Percentiles rank a stretch among this genome's conserved stretches.
These are phyloP conservation scores for Lavandula angustifolia DNA, from an alignment of 257 asterid genomes.

Conservation along the genomic window DNA sequence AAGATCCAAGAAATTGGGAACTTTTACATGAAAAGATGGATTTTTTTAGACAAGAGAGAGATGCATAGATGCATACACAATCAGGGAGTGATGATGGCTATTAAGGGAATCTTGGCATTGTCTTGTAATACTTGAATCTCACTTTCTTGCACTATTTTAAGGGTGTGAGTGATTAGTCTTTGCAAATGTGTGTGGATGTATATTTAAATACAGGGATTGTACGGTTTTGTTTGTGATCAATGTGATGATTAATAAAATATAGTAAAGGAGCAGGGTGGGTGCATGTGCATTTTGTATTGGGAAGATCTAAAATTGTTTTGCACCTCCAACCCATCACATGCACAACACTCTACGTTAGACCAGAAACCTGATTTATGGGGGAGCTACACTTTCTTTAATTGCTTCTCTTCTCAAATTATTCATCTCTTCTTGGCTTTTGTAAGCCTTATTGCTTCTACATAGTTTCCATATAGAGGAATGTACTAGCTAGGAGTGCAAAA, in stretches of 20 bases:
- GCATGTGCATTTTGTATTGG: slow-evolving; percentile 41
- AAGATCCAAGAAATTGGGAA: slow-evolving; percentile 55
- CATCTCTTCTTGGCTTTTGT: too few relatives aligned
- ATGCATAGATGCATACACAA: slow-evolving; percentile 15
- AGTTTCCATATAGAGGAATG: too few relatives aligned
- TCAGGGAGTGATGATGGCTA: slow-evolving; percentile 21
- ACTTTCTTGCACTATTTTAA: not conserved
- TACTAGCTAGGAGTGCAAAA: too few relatives aligned
- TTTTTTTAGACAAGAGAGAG: not conserved
- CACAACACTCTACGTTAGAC: slow-evolving; percentile 4
- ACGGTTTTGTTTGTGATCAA: slow-evolving; percentile 5
- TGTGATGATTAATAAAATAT: not conserved
- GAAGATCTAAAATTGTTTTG: slow-evolving; percentile 29
- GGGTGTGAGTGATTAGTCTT: not conserved
- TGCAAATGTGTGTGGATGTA: too few relatives aligned
- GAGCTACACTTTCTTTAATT: not conserved
- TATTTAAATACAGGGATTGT: not conserved
- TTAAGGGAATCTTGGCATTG: slow-evolving; percentile 27
- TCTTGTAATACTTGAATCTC: not conserved
- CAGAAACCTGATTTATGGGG: slow-evolving; percentile 26
- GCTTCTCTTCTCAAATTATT: too few relatives aligned
- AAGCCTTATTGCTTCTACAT: too few relatives aligned
- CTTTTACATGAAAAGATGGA: not conserved
- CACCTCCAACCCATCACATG: slow-evolving; percentile 37
- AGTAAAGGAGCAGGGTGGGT: slow-evolving; percentile 26